Conservation (phyloP, 2,329 filamentous ascomycete species). For the Ophiocordyceps unilateralis region DNA sequence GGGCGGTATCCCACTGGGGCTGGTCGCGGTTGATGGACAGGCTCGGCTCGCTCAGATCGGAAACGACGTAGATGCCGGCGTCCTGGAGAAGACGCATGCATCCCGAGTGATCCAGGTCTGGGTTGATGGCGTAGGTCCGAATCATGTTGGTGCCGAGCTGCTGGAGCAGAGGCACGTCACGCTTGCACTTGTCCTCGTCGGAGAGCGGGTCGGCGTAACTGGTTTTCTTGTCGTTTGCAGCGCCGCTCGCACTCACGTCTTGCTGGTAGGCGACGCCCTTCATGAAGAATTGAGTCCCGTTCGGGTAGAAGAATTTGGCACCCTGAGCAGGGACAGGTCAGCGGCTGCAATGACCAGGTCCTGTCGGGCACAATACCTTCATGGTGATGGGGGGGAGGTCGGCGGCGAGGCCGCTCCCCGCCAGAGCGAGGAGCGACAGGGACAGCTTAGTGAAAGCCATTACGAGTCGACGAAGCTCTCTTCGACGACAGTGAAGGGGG, state of each 20-base stretch:
- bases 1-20: conserved; percentile 60
- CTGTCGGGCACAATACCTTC: conserved; percentile 44
- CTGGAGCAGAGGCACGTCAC: conserved; percentile 68
- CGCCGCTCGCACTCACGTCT: conserved; percentile 43
- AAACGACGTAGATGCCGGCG: conserved; percentile 87
- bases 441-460: conserved; percentile 17
- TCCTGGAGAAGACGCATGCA: conserved; percentile 75
- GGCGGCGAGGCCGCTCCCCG: conserved; percentile 23
- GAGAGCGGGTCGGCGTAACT: conserved; percentile 80
- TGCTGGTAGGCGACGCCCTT: conserved; percentile 93
- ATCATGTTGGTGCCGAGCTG: conserved; percentile 80
- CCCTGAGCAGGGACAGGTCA: conserved; percentile 28
- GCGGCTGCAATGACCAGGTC: not conserved
- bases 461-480: not conserved
- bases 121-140: conserved; percentile 87
- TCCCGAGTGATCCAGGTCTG: conserved; percentile 54
- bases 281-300: conserved; percentile 55
- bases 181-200: conserved; percentile 52
- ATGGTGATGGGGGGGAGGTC: conserved; percentile 43
- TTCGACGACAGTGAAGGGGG: not conserved
- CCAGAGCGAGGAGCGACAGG: conserved; percentile 20
- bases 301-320: conserved; percentile 79
- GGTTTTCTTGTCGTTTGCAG: conserved; percentile 22
- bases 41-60: conserved; percentile 69
- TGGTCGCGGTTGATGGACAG: conserved; percentile 71